phyloP scores from a whole-genome alignment of 2,329 filamentous ascomycete species.

The Beauveria asiatica region DNA sequence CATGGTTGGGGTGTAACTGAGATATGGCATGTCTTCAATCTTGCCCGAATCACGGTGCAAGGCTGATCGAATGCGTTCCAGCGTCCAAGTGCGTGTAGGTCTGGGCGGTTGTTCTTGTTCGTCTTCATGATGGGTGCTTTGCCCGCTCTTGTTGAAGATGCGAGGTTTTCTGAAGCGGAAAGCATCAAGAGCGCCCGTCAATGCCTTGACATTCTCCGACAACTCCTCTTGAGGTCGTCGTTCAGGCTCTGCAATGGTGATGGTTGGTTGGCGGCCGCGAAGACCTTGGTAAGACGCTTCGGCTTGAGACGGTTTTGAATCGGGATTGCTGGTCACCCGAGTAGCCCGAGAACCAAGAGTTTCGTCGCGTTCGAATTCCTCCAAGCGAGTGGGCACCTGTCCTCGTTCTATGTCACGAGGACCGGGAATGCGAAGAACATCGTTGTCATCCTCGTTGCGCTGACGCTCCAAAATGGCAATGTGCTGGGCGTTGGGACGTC shows the following conservation, averaged over 20 bases:
- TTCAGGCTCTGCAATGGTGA: slow-evolving; percentile 59
- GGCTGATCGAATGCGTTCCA: slow-evolving; percentile 50
- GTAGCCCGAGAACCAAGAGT: background rate
- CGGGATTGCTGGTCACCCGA: background rate
- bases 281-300: slow-evolving; percentile 11
- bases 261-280: slow-evolving; percentile 42
- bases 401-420: slow-evolving; percentile 85
- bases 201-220: slow-evolving; percentile 34
- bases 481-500: slow-evolving; percentile 60
- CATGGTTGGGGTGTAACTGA: slow-evolving; percentile 89
- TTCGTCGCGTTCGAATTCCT: slow-evolving; percentile 30
- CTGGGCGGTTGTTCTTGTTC: slow-evolving; percentile 1
- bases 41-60: slow-evolving; percentile 40
- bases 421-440: slow-evolving; percentile 79
- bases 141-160: slow-evolving; percentile 25
- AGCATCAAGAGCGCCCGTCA: slow-evolving; percentile 29
- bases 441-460: slow-evolving; percentile 59
- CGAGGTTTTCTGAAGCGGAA: slow-evolving; percentile 38
- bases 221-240: slow-evolving; percentile 29
- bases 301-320: background rate
- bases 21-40: slow-evolving; percentile 66
- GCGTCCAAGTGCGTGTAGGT: slow-evolving; percentile 35
- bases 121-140: slow-evolving; percentile 30
- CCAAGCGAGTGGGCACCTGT: slow-evolving; percentile 53
- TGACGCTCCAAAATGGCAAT: slow-evolving; percentile 85